phyloP scores from a whole-genome alignment of 1,284 basidiomycete species.

The Boletus semigastroideus region DNA sequence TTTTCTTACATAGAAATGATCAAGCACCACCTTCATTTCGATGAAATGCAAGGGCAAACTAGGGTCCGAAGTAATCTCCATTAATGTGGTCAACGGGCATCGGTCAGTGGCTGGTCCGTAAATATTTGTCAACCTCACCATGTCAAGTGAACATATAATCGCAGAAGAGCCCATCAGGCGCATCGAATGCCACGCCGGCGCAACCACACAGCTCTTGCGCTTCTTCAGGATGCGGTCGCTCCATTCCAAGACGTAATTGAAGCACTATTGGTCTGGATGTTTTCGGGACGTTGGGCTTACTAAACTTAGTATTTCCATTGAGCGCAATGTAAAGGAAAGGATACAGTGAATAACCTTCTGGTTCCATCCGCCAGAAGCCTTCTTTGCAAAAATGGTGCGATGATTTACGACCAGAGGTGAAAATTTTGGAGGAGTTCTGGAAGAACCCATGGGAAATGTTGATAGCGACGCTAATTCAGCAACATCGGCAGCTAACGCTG shows the following conservation, averaged over 20 bases:
- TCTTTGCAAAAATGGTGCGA: conserved; percentile 5
- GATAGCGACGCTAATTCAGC: conserved; percentile 10
- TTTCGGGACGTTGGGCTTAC: conserved; percentile 4
- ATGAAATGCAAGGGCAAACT: conserved; percentile 22
- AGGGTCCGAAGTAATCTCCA: conserved; percentile 24
- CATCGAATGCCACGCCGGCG: conserved; percentile 13
- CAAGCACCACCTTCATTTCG: conserved; percentile 15
- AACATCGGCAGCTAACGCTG: conserved; percentile 6
- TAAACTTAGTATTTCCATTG: conserved; percentile 1
- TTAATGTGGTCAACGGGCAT: conserved; percentile 16
- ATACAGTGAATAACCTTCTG: conserved; percentile 5
- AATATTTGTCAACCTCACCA: conserved; percentile 24
- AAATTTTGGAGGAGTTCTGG: conserved; percentile 10
- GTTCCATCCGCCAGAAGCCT: conserved; percentile 13
- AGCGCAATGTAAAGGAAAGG: conserved; percentile 1
- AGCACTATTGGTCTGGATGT: conserved; percentile 2
- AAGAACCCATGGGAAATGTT: conserved; percentile 9
- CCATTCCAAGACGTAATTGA: conserved; percentile 9
- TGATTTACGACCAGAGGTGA: conserved; percentile 1
- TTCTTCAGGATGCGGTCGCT: conserved; percentile 7
- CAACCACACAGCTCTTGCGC: conserved; percentile 13
- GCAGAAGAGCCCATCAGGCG: conserved; percentile 14
- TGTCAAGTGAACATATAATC: conserved; percentile 4
- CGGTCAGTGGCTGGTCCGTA: conserved; percentile 12
- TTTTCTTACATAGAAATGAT: conserved; percentile 11